Conservation (phyloP, 345 rosid genomes). For the Linum trigynum region DNA sequence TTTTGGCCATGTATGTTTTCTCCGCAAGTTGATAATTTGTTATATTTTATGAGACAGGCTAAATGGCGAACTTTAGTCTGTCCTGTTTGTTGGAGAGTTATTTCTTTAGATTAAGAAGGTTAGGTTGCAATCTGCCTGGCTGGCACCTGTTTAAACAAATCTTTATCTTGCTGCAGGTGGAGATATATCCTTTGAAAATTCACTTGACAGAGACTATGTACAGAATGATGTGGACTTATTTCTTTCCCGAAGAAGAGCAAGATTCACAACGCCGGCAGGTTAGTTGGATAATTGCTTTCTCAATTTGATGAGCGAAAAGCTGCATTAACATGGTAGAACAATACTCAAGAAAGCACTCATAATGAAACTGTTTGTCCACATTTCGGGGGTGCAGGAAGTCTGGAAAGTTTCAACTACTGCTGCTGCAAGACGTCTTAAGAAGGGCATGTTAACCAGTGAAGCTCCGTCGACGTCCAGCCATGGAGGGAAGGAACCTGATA, state of each 20-base stretch:
- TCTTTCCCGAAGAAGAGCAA: conserved; percentile 95
- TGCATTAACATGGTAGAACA: no score
- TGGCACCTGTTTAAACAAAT: neutral
- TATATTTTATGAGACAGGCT: neutral
- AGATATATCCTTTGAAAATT: conserved; percentile 89
- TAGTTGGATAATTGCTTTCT: conserved; percentile 4
- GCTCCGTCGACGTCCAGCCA: conserved; percentile 44
- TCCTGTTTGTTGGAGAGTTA: neutral
- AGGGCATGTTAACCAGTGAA: conserved; percentile 51
- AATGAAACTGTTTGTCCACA: neutral
- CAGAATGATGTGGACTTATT: conserved; percentile 95
- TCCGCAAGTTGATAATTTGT: neutral
- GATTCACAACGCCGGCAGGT: conserved; percentile 98
- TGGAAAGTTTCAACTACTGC: conserved; percentile 94
- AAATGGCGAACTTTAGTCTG: neutral
- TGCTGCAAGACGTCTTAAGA: conserved; percentile 73
- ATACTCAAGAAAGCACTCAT: no score
- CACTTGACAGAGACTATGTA: conserved; percentile 98
- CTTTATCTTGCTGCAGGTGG: conserved; percentile 48
- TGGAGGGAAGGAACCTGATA: conserved; percentile 51
- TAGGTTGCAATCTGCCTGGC: neutral
- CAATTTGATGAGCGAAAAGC: conserved; percentile 6
- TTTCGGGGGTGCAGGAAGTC: conserved; percentile 53
- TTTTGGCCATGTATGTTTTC: no score
- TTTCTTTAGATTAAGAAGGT: neutral